Conservation (phyloP, 164 flowering plant species). For the Macadamia integrifolia region DNA sequence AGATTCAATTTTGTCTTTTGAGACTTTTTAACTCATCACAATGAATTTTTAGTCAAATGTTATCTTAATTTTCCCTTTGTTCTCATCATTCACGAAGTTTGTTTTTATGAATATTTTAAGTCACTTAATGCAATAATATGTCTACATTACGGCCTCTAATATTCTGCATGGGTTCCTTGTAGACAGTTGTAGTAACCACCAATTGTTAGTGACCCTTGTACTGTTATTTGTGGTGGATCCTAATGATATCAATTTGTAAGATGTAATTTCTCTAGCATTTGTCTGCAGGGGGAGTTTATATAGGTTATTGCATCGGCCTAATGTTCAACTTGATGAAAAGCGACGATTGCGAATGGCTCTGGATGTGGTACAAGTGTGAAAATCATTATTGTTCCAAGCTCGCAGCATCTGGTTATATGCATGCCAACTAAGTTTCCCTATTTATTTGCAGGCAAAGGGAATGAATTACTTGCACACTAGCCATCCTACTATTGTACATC, state of each 20-base stretch:
- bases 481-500: conserved; percentile 93
- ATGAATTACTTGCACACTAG: conserved; percentile 98
- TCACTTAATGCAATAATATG: neutral
- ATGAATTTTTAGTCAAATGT: too few relatives aligned
- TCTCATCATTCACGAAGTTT: too few relatives aligned
- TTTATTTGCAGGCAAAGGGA: conserved; percentile 80
- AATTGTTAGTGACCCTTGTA: neutral
- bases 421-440: conserved; percentile 6
- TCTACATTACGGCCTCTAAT: neutral
- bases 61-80: too few relatives aligned
- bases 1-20: too few relatives aligned
- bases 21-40: too few relatives aligned
- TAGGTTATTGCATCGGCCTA: conserved; percentile 80
- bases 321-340: conserved; percentile 69
- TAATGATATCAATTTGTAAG: neutral
- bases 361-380: conserved; percentile 67
- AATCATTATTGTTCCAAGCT: neutral
- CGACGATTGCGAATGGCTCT: conserved; percentile 91
- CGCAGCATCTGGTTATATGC: neutral
- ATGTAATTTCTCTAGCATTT: conserved; percentile 5
- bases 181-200: neutral
- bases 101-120: too few relatives aligned
- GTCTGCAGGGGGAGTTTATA: conserved; percentile 85
- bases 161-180: neutral
- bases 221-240: neutral